Percentiles rank a stretch among this genome's conserved stretches.
phyloP scores from a whole-genome alignment of 2,329 filamentous ascomycete genomes.

The Trichoderma asperellum region DNA sequence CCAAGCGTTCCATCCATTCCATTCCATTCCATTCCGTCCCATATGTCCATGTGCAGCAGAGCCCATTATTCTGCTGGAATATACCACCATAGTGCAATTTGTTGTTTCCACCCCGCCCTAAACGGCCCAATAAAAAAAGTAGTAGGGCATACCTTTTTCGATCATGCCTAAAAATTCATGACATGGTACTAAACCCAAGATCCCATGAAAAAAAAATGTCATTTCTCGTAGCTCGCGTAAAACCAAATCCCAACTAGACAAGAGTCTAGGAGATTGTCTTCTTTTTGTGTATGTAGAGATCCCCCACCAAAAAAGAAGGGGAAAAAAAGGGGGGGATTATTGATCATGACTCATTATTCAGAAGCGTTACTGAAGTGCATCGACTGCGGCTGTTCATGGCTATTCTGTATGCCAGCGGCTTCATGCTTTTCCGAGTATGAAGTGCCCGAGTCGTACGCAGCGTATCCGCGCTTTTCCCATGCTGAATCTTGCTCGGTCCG shows the following conservation, averaged over 20 bases:
- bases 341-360: slow-evolving; percentile 28
- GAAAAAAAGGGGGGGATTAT: not conserved
- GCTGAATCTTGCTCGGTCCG: slow-evolving; percentile 33
- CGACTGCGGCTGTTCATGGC: slow-evolving; percentile 18
- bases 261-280: not conserved
- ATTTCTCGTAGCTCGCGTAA: slow-evolving; percentile 28
- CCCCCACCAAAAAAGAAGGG: not conserved
- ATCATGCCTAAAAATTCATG: slow-evolving; percentile 11
- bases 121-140: slow-evolving; percentile 17
- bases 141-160: slow-evolving; percentile 21
- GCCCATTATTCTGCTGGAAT: slow-evolving; percentile 15
- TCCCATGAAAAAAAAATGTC: slow-evolving; percentile 22
- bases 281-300: not conserved
- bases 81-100: slow-evolving; percentile 21
- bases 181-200: slow-evolving; percentile 2
- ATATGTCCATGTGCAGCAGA: slow-evolving; percentile 21
- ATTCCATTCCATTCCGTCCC: slow-evolving; percentile 21
- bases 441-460: slow-evolving; percentile 44
- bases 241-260: slow-evolving; percentile 16
- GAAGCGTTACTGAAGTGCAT: slow-evolving; percentile 22
- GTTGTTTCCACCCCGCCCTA: slow-evolving; percentile 19
- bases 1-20: slow-evolving; percentile 20
- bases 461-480: slow-evolving; percentile 42
- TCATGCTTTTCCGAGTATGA: slow-evolving; percentile 35
- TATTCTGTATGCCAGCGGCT: slow-evolving; percentile 3